These are phyloP conservation scores for Phellopilus nigrolimitatus DNA, from an alignment of 1,284 basidiomycete genomes.

Conservation along the genomic window DNA sequence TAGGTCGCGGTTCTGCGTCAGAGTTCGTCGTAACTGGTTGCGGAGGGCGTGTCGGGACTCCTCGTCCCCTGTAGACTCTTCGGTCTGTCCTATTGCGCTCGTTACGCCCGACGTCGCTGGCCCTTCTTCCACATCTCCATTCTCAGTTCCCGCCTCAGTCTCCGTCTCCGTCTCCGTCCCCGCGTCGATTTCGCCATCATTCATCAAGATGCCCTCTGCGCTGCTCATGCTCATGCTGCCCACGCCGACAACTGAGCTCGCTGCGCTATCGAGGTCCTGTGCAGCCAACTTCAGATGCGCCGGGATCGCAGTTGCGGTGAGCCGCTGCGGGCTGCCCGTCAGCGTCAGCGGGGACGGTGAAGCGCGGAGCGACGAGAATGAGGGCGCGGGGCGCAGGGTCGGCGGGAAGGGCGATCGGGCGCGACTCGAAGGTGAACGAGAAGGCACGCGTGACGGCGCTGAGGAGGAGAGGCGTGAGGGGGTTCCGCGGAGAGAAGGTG, in stretches of 20 bases:
- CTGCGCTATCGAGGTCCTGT: neutral
- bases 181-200: conserved; percentile 45
- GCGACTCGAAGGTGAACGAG: neutral
- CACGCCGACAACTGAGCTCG: conserved; percentile 62
- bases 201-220: conserved; percentile 57
- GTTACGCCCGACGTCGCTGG: conserved; percentile 45
- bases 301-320: conserved; percentile 11
- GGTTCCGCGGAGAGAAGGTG: neutral
- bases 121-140: conserved; percentile 55
- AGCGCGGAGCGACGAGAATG: conserved; percentile 6
- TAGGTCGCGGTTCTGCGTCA: conserved; percentile 44
- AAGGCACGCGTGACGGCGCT: neutral
- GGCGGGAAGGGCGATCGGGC: conserved; percentile 4
- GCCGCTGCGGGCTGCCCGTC: conserved; percentile 7
- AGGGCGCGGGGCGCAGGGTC: conserved; percentile 8
- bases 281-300: conserved; percentile 1
- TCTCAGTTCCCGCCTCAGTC: conserved; percentile 42
- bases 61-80: conserved; percentile 41
- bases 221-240: conserved; percentile 50
- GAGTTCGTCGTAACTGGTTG: conserved; percentile 62
- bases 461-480: neutral
- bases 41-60: conserved; percentile 59
- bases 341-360: neutral
- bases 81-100: conserved; percentile 39
- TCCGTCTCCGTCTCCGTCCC: conserved; percentile 59